Percentiles rank a stretch among this genome's conserved stretches.
phyloP scores from a whole-genome alignment of 2,329 filamentous ascomycete genomes.

The Fusarium temperatum region DNA sequence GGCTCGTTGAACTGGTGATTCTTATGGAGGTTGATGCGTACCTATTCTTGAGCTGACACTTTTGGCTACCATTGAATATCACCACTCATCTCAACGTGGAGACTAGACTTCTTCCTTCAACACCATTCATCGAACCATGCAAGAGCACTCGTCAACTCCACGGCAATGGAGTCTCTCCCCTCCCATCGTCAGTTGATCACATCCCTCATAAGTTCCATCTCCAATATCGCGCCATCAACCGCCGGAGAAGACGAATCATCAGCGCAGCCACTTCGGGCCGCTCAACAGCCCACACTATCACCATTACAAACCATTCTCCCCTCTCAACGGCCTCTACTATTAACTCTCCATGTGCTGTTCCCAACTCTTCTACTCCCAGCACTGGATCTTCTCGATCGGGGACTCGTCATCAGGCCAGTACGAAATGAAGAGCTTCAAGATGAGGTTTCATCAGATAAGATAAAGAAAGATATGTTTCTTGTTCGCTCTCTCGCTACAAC shows the following conservation, averaged over 20 bases:
- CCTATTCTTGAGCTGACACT: neutral
- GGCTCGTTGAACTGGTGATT: neutral
- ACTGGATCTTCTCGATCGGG: slow-evolving; percentile 85
- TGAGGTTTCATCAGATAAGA: neutral
- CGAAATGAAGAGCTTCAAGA: neutral
- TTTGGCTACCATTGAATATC: neutral
- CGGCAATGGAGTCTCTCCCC: slow-evolving; percentile 40
- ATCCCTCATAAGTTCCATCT: slow-evolving; percentile 57
- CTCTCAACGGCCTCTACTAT: slow-evolving; percentile 65
- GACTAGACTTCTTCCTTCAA: neutral
- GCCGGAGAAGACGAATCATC: neutral
- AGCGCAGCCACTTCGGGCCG: slow-evolving; percentile 7
- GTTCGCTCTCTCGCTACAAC: slow-evolving; percentile 67
- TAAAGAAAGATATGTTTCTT: slow-evolving; percentile 60
- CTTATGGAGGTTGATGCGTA: neutral
- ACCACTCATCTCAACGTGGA: slow-evolving; percentile 1
- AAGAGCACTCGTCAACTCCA: neutral
- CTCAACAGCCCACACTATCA: slow-evolving; percentile 28
- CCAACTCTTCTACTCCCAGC: slow-evolving; percentile 83
- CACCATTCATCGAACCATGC: slow-evolving; percentile 5
- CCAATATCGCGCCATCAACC: slow-evolving; percentile 22
- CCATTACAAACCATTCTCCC: slow-evolving; percentile 28
- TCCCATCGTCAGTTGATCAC: slow-evolving; percentile 58
- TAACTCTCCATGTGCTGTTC: slow-evolving; percentile 86
- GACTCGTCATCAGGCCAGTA: slow-evolving; percentile 69